Evolutionary conservation across 2,329 filamentous ascomycete species (phyloP), one percentile per base, ranked within the genome.

Genomic region (Apiospora kogelbergensis): DNA sequence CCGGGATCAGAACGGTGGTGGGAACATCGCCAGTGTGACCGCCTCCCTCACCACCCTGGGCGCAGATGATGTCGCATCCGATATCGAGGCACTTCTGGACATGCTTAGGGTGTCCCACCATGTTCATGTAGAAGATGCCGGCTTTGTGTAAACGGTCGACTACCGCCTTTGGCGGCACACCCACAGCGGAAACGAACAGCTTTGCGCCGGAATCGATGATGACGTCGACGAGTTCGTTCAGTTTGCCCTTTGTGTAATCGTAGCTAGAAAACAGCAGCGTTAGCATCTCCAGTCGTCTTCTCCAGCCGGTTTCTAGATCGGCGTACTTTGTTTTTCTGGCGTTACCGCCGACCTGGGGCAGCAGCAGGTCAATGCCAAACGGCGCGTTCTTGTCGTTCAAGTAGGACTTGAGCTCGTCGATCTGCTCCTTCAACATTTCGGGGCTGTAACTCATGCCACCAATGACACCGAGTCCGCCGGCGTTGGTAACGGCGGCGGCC

Each of bases 81-180:
- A 95, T 88, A 66, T 95, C 94, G 72, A 99, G 88, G 82, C 94
- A 97, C 88, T 98, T 99, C 84, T 94, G 89, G 72, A 97, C 95
- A 85, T 99, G 96, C 90, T 99, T 99, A 79, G 96, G 95, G 88
- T 99, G 96, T 74, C 96, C 96, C 80, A 99, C 95, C 96, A 99
- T 99, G 91, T 99, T 99, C 96, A 98, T 98, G 88, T 97, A 97
- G 74, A 97, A 88, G 75, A 99, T 89, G 74, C 95, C 95, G 77
- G 90, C 85, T 78, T 90, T 88, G 88, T 99, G 96, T 63, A 99
- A 90, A 79, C 89, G 92, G 74, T 98, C 94, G 77, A 99, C 94
- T 70, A 98, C 91, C 75, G 88, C 85, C 83, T 93, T 93, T 74
- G 96, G 94, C 57, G 96, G 95, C 33, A 98, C 92, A 77, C 96